These are phyloP conservation scores for Tulasnella sp. DNA, from an alignment of 768 basidiomycete species.

Conservation along the genomic window DNA sequence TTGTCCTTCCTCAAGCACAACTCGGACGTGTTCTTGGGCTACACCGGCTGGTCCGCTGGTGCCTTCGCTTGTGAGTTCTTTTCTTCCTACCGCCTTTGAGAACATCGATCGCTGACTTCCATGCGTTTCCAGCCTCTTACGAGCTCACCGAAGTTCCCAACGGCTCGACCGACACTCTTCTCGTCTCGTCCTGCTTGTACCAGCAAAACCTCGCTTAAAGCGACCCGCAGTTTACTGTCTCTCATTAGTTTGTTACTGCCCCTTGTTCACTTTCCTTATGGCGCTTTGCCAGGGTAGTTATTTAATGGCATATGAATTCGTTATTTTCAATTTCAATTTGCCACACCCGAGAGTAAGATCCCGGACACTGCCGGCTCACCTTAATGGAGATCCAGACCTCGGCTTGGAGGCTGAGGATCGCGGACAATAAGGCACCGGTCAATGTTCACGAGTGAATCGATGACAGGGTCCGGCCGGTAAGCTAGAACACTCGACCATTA, in stretches of 20 bases:
- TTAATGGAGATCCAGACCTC: no score
- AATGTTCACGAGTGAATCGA: no score
- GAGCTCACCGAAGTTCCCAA: constrained; percentile 5
- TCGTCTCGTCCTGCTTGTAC: constrained; percentile 7
- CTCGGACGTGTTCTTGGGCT: constrained; percentile 10
- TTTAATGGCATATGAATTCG: no score
- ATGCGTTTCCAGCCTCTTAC: neutral
- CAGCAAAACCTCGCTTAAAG: neutral
- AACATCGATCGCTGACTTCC: neutral
- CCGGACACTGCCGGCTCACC: no score
- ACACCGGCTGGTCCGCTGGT: constrained; percentile 8
- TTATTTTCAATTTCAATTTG: no score
- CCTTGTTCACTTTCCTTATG: neutral
- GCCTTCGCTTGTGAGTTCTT: neutral
- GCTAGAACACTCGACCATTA: no score
- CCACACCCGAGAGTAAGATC: no score
- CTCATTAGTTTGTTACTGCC: neutral
- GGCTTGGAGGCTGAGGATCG: no score
- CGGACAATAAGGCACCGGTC: no score
- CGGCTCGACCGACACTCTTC: neutral
- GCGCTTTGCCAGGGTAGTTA: no score
- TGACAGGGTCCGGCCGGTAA: no score
- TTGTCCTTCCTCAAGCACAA: constrained; percentile 4
- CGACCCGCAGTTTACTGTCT: neutral
- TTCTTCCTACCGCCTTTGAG: neutral